Conservation (phyloP, 2,329 filamentous ascomycete genomes). For the Fusarium papillatum region DNA sequence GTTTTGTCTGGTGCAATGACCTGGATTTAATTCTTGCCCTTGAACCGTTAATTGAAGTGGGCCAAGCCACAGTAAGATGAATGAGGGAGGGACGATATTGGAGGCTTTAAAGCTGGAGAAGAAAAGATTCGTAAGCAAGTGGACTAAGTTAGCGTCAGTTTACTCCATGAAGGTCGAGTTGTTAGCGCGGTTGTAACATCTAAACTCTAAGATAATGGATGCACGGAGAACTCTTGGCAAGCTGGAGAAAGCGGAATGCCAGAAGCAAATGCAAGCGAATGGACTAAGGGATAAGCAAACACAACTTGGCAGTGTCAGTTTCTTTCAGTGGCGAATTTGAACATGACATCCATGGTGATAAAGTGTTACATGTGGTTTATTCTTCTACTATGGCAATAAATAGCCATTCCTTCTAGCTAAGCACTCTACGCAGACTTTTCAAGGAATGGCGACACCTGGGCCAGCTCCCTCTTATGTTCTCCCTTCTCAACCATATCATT, state of each 20-base stretch:
- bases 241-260: not conserved
- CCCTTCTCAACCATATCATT: constrained; percentile 44
- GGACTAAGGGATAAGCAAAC: not conserved
- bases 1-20: not conserved
- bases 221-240: not conserved
- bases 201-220: not conserved
- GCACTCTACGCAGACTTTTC: not conserved
- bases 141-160: not conserved
- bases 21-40: not conserved
- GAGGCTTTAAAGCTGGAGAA: not conserved
- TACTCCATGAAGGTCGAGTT: not conserved
- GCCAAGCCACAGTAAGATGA: not conserved
- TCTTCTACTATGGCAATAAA: not conserved
- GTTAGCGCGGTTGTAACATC: not conserved
- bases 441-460: constrained; percentile 1
- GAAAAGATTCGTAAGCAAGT: not conserved
- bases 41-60: not conserved
- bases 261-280: not conserved
- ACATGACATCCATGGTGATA: not conserved
- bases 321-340: not conserved
- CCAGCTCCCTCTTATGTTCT: constrained; percentile 28
- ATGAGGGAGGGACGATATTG: not conserved
- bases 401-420: not conserved
- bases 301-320: not conserved
- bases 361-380: not conserved